Base-by-base conservation (phyloP, 139 green algal genomes). In the Haematococcus lacustris region DNA sequence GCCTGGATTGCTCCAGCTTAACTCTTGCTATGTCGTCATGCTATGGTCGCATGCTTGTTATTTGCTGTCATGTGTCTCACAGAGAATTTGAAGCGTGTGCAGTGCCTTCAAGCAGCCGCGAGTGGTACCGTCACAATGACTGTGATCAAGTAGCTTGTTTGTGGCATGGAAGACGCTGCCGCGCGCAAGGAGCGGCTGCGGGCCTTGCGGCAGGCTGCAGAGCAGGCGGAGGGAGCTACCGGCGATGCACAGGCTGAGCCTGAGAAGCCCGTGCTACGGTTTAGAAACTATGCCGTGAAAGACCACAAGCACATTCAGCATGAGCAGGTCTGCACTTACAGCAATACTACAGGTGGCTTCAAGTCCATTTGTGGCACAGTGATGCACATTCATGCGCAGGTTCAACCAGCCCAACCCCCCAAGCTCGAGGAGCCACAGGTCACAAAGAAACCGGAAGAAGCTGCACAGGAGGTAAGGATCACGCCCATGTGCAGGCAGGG, bases 281-380 rank as follows among this genome's bases (percentile, higher is more conserved):
- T 95, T 70, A 78, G 90, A 47, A 95, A 95, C 68, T 95, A 95
- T 67, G 74, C 78, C 1, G 73, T 87, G 0, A 80, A 76, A 37
- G 87, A 91, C 53, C 71, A 85, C 50, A 89, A 89, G 71, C 73
- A 73, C 26, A 91, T 95, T 66, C 69, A 86, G 60, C 88, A 94
- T 59, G 71, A 89, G 40, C 82, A 88, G 76, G 82, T 78, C n/a
- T 7, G 51, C 13, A n/a, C n/a, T n/a, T n/a, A 21, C 1, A 37
- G 43, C 6, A 30, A 41, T 66, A 34, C 65, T 35, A 59, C 9
- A 53, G 38, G 32, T 32, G 30, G 6, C 33, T 73, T n/a, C 6
- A n/a, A 7, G 60, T 50, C 32, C 38, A 39, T 21, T 70, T 32
- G 2, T 68, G 38, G 37, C 17, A 70, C 25, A 23, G 3, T 37